Conservation (phyloP, 1,284 basidiomycete species). For the Tilletiaria anomala region DNA sequence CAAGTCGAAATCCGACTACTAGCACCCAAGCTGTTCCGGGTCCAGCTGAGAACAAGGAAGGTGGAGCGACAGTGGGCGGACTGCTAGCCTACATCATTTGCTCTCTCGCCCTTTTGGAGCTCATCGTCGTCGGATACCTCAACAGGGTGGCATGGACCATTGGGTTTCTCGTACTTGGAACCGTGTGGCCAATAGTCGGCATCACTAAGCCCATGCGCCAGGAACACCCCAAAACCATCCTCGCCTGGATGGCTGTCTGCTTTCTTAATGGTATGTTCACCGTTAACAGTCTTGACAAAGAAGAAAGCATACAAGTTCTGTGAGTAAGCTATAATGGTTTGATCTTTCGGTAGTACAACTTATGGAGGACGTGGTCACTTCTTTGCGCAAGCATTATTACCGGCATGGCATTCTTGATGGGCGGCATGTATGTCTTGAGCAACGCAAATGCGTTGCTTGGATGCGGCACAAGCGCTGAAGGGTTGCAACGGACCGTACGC, state of each 20-base stretch:
- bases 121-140: conserved; percentile 54
- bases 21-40: too few relatives aligned
- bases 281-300: conserved; percentile 57
- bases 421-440: conserved; percentile 4
- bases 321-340: too few relatives aligned
- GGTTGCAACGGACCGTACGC: conserved; percentile 10
- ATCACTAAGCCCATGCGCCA: conserved; percentile 15
- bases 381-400: too few relatives aligned
- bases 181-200: conserved; percentile 47
- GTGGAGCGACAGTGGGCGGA: too few relatives aligned
- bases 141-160: conserved; percentile 57
- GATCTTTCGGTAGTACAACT: too few relatives aligned
- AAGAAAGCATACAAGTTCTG: conserved; percentile 46
- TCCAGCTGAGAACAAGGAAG: too few relatives aligned
- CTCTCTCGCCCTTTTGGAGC: conserved; percentile 39
- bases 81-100: conserved; percentile 1
- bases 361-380: too few relatives aligned
- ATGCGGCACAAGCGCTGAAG: neutral
- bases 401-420: conserved; percentile 11
- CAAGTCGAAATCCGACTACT: too few relatives aligned
- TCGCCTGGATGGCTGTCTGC: conserved; percentile 50
- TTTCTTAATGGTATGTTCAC: conserved; percentile 54
- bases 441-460: neutral
- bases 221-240: conserved; percentile 33
- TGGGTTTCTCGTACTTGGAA: conserved; percentile 53